Evolutionary conservation across 176 grass and related monocot genomes (phyloP).

Genomic region (Oryza officinalis): DNA sequence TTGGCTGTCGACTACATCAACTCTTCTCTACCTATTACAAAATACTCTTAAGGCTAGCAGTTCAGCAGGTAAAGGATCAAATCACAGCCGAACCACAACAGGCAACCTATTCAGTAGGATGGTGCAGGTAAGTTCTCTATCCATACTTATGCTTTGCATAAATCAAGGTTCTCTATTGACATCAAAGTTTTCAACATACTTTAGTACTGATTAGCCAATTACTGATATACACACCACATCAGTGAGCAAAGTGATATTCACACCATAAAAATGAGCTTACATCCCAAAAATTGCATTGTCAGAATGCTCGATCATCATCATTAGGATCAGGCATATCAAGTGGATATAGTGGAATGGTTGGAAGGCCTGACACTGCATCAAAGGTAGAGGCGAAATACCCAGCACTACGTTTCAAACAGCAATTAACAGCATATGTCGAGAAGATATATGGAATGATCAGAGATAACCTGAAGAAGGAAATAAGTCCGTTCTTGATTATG

Average conservation of each 20-base stretch:
- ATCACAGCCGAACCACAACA: slow-evolving; percentile 49
- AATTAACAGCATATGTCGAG: slow-evolving; percentile 90
- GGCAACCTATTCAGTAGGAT: slow-evolving; percentile 83
- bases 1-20: slow-evolving; percentile 88
- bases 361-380: slow-evolving; percentile 51
- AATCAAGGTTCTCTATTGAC: slow-evolving; percentile 23
- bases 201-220: background rate
- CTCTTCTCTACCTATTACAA: slow-evolving; percentile 81
- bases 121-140: slow-evolving; percentile 53
- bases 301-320: slow-evolving; percentile 72
- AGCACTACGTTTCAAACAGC: slow-evolving; percentile 89
- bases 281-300: slow-evolving; percentile 33
- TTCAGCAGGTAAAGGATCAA: slow-evolving; percentile 55
- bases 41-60: slow-evolving; percentile 81
- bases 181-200: slow-evolving; percentile 8
- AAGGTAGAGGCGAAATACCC: slow-evolving; percentile 92
- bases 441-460: slow-evolving; percentile 91
- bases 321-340: slow-evolving; percentile 62
- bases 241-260: slow-evolving; percentile 6
- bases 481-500: slow-evolving; percentile 70
- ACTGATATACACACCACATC: slow-evolving; percentile 5
- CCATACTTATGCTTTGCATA: slow-evolving; percentile 12
- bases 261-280: slow-evolving; percentile 30
- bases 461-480: slow-evolving; percentile 94
- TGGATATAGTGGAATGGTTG: slow-evolving; percentile 89